Conservation (phyloP, 768 basidiomycete species). For the Sarcomyxa edulis region DNA sequence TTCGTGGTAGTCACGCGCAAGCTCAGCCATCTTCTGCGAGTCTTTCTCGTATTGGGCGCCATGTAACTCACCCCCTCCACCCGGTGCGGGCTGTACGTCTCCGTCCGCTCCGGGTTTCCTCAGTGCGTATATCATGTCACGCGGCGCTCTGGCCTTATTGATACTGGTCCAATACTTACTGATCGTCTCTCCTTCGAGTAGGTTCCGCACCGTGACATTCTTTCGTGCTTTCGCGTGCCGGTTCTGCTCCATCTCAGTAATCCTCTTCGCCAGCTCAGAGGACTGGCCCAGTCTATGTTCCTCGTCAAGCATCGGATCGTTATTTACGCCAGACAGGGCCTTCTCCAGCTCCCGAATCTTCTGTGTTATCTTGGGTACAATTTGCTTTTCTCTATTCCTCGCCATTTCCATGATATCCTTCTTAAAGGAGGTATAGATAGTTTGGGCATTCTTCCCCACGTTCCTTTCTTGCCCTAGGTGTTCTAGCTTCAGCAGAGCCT, state of each 20-base stretch:
- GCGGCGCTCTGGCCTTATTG: background rate
- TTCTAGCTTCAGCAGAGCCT: slow-evolving; percentile 1
- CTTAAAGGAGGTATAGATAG: slow-evolving; percentile 7
- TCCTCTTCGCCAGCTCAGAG: slow-evolving; percentile 2
- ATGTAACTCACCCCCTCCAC: too few relatives aligned
- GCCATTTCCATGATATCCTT: background rate
- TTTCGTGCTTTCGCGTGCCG: slow-evolving; percentile 5
- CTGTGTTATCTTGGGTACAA: slow-evolving; percentile 5
- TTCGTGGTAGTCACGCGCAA: slow-evolving; percentile 1
- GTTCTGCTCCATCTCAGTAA: slow-evolving; percentile 4
- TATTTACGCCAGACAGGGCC: background rate
- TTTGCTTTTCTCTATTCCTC: slow-evolving; percentile 7
- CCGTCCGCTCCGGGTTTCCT: background rate
- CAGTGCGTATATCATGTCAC: slow-evolving; percentile 3
- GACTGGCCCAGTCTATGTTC: too few relatives aligned
- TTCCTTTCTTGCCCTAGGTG: slow-evolving; percentile 2
- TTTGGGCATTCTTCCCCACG: slow-evolving; percentile 6
- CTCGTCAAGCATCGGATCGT: background rate
- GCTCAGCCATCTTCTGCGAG: slow-evolving; percentile 5
- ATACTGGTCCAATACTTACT: background rate
- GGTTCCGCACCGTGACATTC: slow-evolving; percentile 1
- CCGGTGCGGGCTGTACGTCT: too few relatives aligned
- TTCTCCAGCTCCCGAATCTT: background rate
- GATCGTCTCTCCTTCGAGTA: slow-evolving; percentile 2
- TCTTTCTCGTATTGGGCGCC: background rate